These are phyloP conservation scores for Colletotrichum lini DNA, from an alignment of 2,329 filamentous ascomycete genomes.

Conservation along the genomic window DNA sequence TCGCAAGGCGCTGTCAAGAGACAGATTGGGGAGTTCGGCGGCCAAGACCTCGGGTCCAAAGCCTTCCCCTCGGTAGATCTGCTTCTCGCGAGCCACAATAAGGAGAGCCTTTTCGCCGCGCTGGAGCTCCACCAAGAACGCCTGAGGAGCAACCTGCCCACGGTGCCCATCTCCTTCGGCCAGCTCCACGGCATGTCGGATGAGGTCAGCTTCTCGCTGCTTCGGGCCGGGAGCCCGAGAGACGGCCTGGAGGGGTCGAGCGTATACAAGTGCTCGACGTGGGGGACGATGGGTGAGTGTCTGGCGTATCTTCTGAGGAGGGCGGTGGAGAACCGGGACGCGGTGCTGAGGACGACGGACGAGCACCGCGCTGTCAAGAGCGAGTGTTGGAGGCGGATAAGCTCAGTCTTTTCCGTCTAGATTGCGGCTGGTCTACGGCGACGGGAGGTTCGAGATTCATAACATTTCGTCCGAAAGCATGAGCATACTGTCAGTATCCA, in stretches of 20 bases:
- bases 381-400: slow-evolving; percentile 51
- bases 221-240: slow-evolving; percentile 52
- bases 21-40: slow-evolving; percentile 57
- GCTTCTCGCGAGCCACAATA: slow-evolving; percentile 69
- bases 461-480: neutral
- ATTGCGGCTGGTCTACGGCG: neutral
- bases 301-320: slow-evolving; percentile 55
- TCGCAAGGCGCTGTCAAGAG: slow-evolving; percentile 55
- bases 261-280: slow-evolving; percentile 58
- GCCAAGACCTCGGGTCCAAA: slow-evolving; percentile 40
- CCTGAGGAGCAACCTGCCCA: slow-evolving; percentile 51
- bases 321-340: slow-evolving; percentile 56
- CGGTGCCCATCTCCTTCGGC: slow-evolving; percentile 60
- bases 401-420: neutral
- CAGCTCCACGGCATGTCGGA: slow-evolving; percentile 73
- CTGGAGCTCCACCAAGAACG: slow-evolving; percentile 59
- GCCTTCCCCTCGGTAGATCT: slow-evolving; percentile 63
- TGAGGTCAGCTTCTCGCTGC: slow-evolving; percentile 65
- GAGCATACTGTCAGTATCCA: neutral
- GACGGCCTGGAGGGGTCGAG: slow-evolving; percentile 46
- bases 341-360: slow-evolving; percentile 49
- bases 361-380: slow-evolving; percentile 50
- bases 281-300: slow-evolving; percentile 57
- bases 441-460: too few relatives aligned
- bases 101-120: slow-evolving; percentile 57